Percentiles rank a stretch among this genome's conserved stretches.
Conservation (phyloP, 257 asterid species). For the Sherardia arvensis region DNA sequence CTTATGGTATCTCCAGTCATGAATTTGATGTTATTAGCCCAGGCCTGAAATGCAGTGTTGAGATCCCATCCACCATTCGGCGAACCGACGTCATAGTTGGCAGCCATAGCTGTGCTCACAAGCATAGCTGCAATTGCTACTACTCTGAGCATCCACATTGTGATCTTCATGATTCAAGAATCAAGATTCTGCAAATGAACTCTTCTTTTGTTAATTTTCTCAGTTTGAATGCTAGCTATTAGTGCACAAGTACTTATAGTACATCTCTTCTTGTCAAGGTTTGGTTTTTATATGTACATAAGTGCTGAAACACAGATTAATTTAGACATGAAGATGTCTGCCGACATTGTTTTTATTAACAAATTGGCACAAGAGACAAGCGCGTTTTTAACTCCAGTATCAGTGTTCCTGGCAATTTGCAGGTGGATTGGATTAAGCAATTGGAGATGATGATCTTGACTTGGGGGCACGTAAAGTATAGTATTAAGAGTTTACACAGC, state of each 20-base stretch:
- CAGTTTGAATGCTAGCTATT: neutral
- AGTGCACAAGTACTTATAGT: constrained; percentile 3
- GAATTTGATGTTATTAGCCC: constrained; percentile 46
- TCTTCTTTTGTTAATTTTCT: neutral
- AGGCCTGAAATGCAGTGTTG: constrained; percentile 27
- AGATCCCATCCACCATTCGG: constrained; percentile 55
- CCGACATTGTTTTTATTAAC: constrained; percentile 12
- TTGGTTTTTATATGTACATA: constrained; percentile 14
- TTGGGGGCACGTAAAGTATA: constrained; percentile 3
- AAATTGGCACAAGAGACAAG: neutral
- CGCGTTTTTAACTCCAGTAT: constrained; percentile 4
- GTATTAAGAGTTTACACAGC: neutral
- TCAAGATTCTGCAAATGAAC: neutral
- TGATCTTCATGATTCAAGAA: constrained; percentile 24
- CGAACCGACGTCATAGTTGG: constrained; percentile 48
- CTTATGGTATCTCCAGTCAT: constrained; percentile 42
- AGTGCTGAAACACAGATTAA: neutral
- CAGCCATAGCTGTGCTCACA: constrained; percentile 31
- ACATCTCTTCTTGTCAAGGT: neutral
- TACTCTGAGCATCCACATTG: constrained; percentile 22
- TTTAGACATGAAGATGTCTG: neutral
- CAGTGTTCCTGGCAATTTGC: neutral
- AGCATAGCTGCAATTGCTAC: constrained; percentile 21
- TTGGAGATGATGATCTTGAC: constrained; percentile 1
- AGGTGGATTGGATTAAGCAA: neutral